These are phyloP conservation scores for Trichomonas vaginalis DNA, from an alignment of 208 protist species.

Conservation along the genomic window DNA sequence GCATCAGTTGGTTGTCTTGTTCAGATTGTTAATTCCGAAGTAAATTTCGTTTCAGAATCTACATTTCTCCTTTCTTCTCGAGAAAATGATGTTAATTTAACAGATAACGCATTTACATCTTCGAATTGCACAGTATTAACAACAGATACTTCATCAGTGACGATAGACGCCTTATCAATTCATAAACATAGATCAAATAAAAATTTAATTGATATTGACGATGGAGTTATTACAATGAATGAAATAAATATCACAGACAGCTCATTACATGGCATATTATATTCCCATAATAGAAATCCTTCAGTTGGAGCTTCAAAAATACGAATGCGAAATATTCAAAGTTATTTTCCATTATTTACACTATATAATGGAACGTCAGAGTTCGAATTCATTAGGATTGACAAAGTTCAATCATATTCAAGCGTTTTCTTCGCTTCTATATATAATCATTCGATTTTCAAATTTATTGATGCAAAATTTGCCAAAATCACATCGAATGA, in stretches of 20 bases:
- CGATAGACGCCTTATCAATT: neutral
- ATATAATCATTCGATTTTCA: neutral
- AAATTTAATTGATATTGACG: neutral
- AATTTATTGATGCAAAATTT: neutral
- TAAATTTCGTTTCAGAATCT: neutral
- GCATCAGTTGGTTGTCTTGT: neutral
- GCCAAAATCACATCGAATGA: neutral
- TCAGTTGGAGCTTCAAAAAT: neutral
- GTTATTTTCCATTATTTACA: neutral
- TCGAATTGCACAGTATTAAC: neutral
- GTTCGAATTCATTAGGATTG: neutral
- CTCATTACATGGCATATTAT: neutral
- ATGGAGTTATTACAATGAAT: neutral
- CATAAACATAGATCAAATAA: neutral
- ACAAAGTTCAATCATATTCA: neutral
- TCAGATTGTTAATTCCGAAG: neutral
- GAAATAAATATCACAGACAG: neutral
- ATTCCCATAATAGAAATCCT: neutral
- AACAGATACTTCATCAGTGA: neutral
- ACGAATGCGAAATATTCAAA: neutral
- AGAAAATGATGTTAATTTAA: neutral
- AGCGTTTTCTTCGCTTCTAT: neutral
- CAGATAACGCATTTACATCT: neutral
- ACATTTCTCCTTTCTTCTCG: neutral
- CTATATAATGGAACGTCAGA: neutral